phyloP scores from a whole-genome alignment of 2,329 filamentous ascomycete genomes.

The Diplodia seriata region DNA sequence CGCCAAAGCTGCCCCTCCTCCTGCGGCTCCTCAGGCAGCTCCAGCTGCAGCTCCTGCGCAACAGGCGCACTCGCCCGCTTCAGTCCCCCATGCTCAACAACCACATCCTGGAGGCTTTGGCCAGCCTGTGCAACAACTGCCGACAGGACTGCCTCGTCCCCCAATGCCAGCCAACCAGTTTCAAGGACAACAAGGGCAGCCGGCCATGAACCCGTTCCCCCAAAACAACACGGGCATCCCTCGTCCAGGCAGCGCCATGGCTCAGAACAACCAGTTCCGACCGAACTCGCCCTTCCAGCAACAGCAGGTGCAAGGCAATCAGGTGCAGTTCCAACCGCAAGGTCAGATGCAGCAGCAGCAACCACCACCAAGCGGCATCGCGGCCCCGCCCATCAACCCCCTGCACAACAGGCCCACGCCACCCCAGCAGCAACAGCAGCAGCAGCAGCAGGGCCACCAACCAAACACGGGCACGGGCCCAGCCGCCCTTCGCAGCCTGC shows the following conservation, averaged over 20 bases:
- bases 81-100: slow-evolving; percentile 14
- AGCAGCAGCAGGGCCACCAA: slow-evolving; percentile 3
- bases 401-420: slow-evolving; percentile 23
- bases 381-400: slow-evolving; percentile 2
- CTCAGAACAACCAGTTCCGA: slow-evolving; percentile 27
- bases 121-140: slow-evolving; percentile 14
- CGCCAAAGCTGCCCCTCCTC: slow-evolving; percentile 57
- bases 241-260: slow-evolving; percentile 36
- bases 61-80: slow-evolving; percentile 13
- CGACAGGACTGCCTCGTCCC: slow-evolving; percentile 4
- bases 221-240: slow-evolving; percentile 33
- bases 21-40: slow-evolving; percentile 9
- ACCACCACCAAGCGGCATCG: slow-evolving; percentile 27
- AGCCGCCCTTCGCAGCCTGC: slow-evolving; percentile 41
- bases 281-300: slow-evolving; percentile 39
- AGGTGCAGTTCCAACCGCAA: slow-evolving; percentile 29
- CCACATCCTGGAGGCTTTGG: slow-evolving; percentile 14
- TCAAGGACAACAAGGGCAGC: slow-evolving; percentile 32
- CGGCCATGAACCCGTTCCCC: slow-evolving; percentile 17
- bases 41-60: slow-evolving; percentile 28
- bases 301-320: slow-evolving; percentile 26
- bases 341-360: slow-evolving; percentile 31
- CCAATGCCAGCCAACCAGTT: slow-evolving; percentile 29
- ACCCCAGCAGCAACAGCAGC: too few relatives aligned
- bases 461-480: slow-evolving; percentile 41